phyloP scores from a whole-genome alignment of 805 yeast species.

The Starmerella floris region DNA sequence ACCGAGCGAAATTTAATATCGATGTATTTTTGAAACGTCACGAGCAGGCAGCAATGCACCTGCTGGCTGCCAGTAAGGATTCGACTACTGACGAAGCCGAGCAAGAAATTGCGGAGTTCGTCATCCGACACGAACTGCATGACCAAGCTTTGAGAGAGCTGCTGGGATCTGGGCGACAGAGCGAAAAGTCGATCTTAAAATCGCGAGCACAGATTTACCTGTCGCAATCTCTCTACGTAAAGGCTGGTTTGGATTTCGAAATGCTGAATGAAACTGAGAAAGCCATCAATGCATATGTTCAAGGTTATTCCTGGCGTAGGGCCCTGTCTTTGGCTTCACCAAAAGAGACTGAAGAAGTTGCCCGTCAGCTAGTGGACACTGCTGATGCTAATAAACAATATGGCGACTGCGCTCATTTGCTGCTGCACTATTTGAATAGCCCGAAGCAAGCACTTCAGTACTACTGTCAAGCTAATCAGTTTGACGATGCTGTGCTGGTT shows the following conservation, averaged over 20 bases:
- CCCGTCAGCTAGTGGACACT: conserved; percentile 46
- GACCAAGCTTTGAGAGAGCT: conserved; percentile 41
- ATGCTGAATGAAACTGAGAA: conserved; percentile 40
- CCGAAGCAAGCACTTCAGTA: conserved; percentile 48
- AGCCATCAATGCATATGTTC: conserved; percentile 58
- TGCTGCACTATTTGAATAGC: conserved; percentile 47
- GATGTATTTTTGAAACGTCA: conserved; percentile 63
- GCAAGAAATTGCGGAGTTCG: conserved; percentile 51
- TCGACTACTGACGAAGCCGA: conserved; percentile 22
- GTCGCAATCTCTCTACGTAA: conserved; percentile 44
- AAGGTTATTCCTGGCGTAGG: conserved; percentile 72
- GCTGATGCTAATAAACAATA: conserved; percentile 50
- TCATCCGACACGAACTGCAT: conserved; percentile 56
- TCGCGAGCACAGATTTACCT: conserved; percentile 52
- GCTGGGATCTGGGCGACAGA: neutral
- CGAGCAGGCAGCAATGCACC: conserved; percentile 54
- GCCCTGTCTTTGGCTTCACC: conserved; percentile 49
- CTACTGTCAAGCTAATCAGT: conserved; percentile 63
- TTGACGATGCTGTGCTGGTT: conserved; percentile 61
- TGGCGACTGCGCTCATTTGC: conserved; percentile 67
- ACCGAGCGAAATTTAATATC: conserved; percentile 59
- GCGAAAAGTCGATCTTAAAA: conserved; percentile 32
- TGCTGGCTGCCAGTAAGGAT: conserved; percentile 28
- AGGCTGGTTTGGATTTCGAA: conserved; percentile 72
- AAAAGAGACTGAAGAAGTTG: conserved; percentile 34